Conservation (phyloP, 768 basidiomycete genomes). For the Phylloporus arenicola region DNA sequence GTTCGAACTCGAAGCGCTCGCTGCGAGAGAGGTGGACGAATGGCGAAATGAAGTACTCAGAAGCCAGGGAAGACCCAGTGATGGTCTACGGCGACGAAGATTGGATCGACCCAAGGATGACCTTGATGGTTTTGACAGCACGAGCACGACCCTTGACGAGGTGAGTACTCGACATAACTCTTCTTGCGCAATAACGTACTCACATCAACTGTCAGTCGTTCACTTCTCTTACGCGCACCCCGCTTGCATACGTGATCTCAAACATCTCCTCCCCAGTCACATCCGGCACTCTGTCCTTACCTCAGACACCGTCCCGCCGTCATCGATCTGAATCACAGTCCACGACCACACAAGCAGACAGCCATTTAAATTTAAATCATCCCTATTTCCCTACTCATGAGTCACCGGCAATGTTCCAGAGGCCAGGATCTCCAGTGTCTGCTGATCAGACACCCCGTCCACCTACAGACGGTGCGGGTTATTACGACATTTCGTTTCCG, state of each 20-base stretch:
- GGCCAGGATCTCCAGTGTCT: background rate
- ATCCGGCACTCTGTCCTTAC: constrained; percentile 10
- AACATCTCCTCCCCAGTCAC: constrained; percentile 33
- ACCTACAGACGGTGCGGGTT: background rate
- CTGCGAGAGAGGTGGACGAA: constrained; percentile 45
- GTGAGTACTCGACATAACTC: constrained; percentile 27
- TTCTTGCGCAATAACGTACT: background rate
- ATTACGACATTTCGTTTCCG: background rate
- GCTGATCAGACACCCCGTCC: background rate
- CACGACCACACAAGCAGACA: constrained; percentile 7
- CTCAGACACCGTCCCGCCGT: constrained; percentile 12
- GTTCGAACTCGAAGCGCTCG: constrained; percentile 51
- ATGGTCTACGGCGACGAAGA: constrained; percentile 9
- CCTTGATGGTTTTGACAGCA: constrained; percentile 17
- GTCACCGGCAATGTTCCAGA: constrained; percentile 1
- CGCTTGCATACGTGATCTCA: constrained; percentile 43
- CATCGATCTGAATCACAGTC: constrained; percentile 17
- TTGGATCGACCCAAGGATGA: constrained; percentile 2
- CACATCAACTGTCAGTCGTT: constrained; percentile 35
- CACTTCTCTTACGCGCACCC: constrained; percentile 39
- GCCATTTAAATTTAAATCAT: background rate
- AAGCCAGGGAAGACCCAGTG: constrained; percentile 15
- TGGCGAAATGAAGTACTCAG: constrained; percentile 45
- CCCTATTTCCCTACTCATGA: constrained; percentile 1
- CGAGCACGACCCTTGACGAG: constrained; percentile 42